A percentile compares a stretch with the other conserved stretches of the same genome.
Conservation (phyloP, 176 grass and related monocot genomes). For the Hsuehochloa calcarea region DNA sequence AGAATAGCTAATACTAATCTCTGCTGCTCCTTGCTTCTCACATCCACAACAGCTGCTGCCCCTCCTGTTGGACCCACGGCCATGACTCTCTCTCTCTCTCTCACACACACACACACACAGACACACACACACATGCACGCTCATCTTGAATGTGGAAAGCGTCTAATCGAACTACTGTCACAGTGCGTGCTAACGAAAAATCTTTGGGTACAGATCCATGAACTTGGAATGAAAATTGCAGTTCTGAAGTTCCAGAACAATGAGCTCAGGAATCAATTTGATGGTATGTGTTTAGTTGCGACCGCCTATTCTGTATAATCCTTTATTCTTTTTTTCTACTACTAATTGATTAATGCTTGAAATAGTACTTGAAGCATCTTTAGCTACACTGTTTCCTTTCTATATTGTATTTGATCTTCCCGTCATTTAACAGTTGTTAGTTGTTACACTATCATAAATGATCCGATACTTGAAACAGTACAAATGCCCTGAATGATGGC, state of each 20-base stretch:
- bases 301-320: neutral
- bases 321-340: neutral
- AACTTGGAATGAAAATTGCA: constrained; percentile 98
- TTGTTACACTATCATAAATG: neutral
- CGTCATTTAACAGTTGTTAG: neutral
- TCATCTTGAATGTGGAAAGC: neutral
- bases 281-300: constrained; percentile 55
- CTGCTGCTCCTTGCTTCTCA: too few species aligned
- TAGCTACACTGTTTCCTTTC: neutral
- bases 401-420: neutral
- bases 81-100: too few species aligned
- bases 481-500: neutral
- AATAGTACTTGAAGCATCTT: neutral
- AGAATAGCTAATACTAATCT: too few species aligned
- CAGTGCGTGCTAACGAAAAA: neutral
- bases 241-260: constrained; percentile 89
- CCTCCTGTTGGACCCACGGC: too few species aligned
- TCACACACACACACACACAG: too few species aligned
- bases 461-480: neutral
- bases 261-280: constrained; percentile 87
- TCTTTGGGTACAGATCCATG: constrained; percentile 76
- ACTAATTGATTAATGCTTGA: neutral
- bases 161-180: neutral
- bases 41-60: too few species aligned
- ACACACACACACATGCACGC: too few species aligned